Percentiles rank a stretch among this genome's conserved stretches.
phyloP scores from a whole-genome alignment of 2,329 filamentous ascomycete species.

The Cytospora piceicola region DNA sequence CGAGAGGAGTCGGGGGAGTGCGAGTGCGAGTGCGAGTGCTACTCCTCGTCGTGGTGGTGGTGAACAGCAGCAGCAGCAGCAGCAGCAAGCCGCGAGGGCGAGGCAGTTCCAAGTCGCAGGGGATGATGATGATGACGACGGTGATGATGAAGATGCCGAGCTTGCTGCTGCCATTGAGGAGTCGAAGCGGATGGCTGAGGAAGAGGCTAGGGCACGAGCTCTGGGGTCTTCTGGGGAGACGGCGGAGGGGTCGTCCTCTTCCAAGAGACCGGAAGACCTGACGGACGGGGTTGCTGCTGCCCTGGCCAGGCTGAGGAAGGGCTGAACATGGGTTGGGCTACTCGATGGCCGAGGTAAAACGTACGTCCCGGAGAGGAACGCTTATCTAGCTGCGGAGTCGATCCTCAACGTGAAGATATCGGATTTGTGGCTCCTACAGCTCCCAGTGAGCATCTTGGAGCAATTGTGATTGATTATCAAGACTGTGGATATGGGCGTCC shows the following conservation, averaged over 20 bases:
- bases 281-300: constrained; percentile 64
- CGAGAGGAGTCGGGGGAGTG: constrained; percentile 44
- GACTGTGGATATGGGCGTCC: neutral
- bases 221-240: constrained; percentile 29
- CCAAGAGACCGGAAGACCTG: constrained; percentile 48
- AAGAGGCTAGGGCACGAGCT: constrained; percentile 35
- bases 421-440: neutral
- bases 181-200: constrained; percentile 46
- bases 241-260: constrained; percentile 14
- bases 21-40: constrained; percentile 48
- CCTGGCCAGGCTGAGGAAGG: constrained; percentile 60
- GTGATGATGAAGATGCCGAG: constrained; percentile 55
- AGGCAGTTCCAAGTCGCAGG: constrained; percentile 44
- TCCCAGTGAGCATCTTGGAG: neutral
- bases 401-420: neutral
- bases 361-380: too few species aligned
- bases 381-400: too few species aligned
- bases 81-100: constrained; percentile 29
- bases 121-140: constrained; percentile 45
- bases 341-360: neutral
- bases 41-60: constrained; percentile 17
- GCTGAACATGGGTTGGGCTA: constrained; percentile 26
- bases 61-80: neutral
- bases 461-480: neutral
- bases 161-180: constrained; percentile 52